Conservation (phyloP, 1,139 yeast species). For the Magnusiomyces tetraspermus region DNA sequence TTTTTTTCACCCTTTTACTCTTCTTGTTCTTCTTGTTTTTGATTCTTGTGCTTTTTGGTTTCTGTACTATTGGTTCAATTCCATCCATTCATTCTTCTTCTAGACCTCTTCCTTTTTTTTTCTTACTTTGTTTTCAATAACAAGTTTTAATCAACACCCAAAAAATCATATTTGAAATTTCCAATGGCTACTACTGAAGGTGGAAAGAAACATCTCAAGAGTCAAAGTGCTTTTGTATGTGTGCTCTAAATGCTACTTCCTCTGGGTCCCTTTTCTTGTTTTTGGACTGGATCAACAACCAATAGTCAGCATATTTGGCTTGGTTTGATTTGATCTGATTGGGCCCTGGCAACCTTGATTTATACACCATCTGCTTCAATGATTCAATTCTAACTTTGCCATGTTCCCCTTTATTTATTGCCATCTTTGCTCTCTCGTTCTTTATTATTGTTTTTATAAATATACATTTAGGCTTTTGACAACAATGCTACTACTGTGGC, state of each 20-base stretch:
- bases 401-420: no score
- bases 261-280: not conserved
- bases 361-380: no score
- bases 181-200: no score
- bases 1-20: not conserved
- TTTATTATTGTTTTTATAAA: no score
- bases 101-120: no score
- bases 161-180: not conserved
- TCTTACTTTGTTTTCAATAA: not conserved
- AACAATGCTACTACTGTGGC: conserved; percentile 93
- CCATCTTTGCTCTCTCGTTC: not conserved
- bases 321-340: no score
- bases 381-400: no score
- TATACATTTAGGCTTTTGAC: conserved; percentile 74
- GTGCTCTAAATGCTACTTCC: not conserved
- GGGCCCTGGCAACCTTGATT: no score
- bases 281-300: not conserved
- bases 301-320: not conserved
- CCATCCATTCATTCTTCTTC: not conserved
- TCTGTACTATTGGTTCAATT: not conserved
- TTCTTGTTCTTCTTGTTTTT: not conserved
- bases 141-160: not conserved
- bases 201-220: conserved; percentile 16
- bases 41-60: not conserved
- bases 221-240: conserved; percentile 23